Conservation (phyloP, 495 filamentous ascomycete genomes). For the Aspergillus biplanus region DNA sequence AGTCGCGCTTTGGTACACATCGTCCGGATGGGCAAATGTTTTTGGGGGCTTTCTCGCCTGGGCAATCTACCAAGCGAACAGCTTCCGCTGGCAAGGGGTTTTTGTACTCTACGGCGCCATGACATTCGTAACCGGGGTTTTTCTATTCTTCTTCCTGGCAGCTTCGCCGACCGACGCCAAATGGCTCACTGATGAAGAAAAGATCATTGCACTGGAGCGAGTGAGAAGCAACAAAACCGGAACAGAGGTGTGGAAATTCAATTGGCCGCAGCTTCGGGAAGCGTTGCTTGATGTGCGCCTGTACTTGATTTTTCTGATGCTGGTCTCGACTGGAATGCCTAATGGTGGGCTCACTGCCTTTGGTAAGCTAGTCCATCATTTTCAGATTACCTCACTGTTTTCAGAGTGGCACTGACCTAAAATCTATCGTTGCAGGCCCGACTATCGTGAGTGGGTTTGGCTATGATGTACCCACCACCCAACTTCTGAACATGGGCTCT, state of each 20-base stretch:
- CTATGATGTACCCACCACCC: not conserved
- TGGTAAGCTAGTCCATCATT: not conserved
- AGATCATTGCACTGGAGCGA: slow-evolving; percentile 33
- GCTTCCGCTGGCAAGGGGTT: slow-evolving; percentile 4
- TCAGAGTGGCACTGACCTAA: not conserved
- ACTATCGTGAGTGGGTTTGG: slow-evolving; percentile 2
- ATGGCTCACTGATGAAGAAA: slow-evolving; percentile 35
- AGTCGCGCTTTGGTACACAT: slow-evolving; percentile 28
- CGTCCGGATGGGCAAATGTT: slow-evolving; percentile 23
- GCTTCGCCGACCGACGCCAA: slow-evolving; percentile 22
- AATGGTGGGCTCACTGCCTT: slow-evolving; percentile 7
- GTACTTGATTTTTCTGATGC: not conserved
- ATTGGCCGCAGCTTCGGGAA: slow-evolving; percentile 33
- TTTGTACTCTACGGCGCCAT: slow-evolving; percentile 18
- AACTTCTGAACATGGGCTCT: not conserved
- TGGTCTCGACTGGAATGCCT: slow-evolving; percentile 4
- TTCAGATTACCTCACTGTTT: not conserved
- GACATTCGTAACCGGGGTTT: not conserved
- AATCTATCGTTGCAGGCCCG: not conserved
- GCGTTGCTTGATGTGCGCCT: slow-evolving; percentile 17
- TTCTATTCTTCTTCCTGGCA: slow-evolving; percentile 2
- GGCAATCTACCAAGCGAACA: slow-evolving; percentile 20
- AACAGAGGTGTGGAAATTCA: slow-evolving; percentile 31
- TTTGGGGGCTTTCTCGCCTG: slow-evolving; percentile 31
- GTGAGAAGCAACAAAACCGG: slow-evolving; percentile 36